A percentile compares a stretch with the other conserved stretches of the same genome.
Evolutionary conservation across 306 rosid genomes (phyloP).

Genomic region (Sophora flavescens): DNA sequence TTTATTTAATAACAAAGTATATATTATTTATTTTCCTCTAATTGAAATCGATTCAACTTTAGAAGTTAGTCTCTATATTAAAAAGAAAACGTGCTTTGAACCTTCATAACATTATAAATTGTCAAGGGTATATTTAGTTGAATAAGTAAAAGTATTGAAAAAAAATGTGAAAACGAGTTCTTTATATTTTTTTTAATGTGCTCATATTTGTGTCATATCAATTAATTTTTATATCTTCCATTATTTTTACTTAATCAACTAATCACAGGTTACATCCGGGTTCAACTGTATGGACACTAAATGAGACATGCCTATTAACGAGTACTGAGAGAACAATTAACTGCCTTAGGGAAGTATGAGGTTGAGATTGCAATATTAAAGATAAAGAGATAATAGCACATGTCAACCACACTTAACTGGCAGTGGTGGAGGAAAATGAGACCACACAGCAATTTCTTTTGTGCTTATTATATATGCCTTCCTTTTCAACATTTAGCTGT

Average conservation of each 20-base stretch:
- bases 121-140: background rate
- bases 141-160: too few relatives aligned
- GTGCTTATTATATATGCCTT: background rate
- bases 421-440: slow-evolving; percentile 38
- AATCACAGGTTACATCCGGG: background rate
- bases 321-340: background rate
- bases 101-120: too few relatives aligned
- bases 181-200: too few relatives aligned
- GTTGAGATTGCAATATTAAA: slow-evolving; percentile 65
- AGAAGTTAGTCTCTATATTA: background rate
- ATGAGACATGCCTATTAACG: background rate
- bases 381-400: slow-evolving; percentile 83
- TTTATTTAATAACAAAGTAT: too few relatives aligned
- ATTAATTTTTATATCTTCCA: background rate
- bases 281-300: background rate
- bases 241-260: background rate
- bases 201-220: background rate
- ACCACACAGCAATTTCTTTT: slow-evolving; percentile 50
- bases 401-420: slow-evolving; percentile 62
- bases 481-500: slow-evolving; percentile 39
- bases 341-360: slow-evolving; percentile 55
- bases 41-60: too few relatives aligned
- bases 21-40: background rate
- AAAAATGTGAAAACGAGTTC: background rate
- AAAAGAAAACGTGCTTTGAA: background rate